Conservation (phyloP, 1,139 yeast genomes). For the Yamadazyma conglobata region DNA sequence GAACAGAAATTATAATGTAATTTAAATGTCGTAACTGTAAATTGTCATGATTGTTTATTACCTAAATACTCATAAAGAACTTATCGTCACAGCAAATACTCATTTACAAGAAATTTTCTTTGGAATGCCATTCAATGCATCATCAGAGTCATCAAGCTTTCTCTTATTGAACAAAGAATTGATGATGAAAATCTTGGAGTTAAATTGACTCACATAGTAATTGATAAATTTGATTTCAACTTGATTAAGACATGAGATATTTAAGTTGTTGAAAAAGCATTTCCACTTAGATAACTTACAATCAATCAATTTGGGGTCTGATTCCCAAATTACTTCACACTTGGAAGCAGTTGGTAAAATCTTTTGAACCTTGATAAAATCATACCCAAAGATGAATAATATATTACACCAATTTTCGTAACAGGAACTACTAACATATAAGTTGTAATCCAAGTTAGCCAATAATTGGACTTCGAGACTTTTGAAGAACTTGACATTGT, state of each 20-base stretch:
- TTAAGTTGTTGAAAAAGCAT: conserved; percentile 23
- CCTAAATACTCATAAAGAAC: too few relatives aligned
- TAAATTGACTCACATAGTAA: conserved; percentile 33
- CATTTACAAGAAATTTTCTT: conserved; percentile 15
- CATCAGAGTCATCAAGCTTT: conserved; percentile 14
- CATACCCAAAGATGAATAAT: conserved; percentile 43
- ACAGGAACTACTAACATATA: conserved; percentile 46
- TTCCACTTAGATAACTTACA: conserved; percentile 31
- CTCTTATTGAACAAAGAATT: conserved; percentile 19
- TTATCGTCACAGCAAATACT: too few relatives aligned
- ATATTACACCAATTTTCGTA: conserved; percentile 57
- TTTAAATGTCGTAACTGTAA: too few relatives aligned
- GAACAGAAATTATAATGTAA: not conserved
- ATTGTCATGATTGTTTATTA: too few relatives aligned
- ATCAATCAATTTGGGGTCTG: conserved; percentile 18
- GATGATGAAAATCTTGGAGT: conserved; percentile 28
- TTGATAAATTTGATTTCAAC: conserved; percentile 27
- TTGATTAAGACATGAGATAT: conserved; percentile 17
- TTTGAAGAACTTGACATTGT: conserved; percentile 41
- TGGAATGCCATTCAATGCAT: conserved; percentile 11
- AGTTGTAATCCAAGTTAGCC: conserved; percentile 50
- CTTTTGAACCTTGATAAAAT: conserved; percentile 32
- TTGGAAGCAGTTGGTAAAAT: conserved; percentile 14
- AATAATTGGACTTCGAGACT: conserved; percentile 56
- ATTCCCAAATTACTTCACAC: conserved; percentile 31